Evolutionary conservation across 495 filamentous ascomycete genomes (phyloP).

Genomic region (Echria macrotheca): DNA sequence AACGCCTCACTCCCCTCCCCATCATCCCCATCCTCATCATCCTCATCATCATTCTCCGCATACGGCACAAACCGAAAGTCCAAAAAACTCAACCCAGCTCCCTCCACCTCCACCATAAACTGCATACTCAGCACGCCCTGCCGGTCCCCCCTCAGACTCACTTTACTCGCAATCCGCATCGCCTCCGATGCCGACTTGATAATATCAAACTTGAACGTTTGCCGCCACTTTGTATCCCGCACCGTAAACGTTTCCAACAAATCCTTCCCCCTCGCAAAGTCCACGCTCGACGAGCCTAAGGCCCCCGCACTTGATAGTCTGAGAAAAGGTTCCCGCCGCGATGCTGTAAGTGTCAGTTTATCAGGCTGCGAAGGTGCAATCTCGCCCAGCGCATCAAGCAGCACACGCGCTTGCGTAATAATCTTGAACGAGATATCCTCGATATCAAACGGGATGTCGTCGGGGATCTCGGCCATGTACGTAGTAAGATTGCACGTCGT

Average conservation of each 20-base stretch:
- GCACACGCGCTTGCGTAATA: conserved; percentile 81
- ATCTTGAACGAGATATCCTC: conserved; percentile 71
- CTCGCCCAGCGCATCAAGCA: conserved; percentile 80
- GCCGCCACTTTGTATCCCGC: conserved; percentile 39
- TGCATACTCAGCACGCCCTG: conserved; percentile 91
- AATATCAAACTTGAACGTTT: conserved; percentile 76
- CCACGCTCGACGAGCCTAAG: conserved; percentile 73
- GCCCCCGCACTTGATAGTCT: conserved; percentile 67
- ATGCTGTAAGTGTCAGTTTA: conserved; percentile 56
- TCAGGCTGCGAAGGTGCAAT: conserved; percentile 66
- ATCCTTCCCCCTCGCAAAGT: conserved; percentile 71
- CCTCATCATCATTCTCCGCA: conserved; percentile 36
- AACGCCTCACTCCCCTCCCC: conserved; percentile 17
- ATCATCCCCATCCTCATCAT: conserved; percentile 19
- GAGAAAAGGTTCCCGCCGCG: conserved; percentile 62
- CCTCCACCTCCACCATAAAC: conserved; percentile 86
- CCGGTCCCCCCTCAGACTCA: conserved; percentile 79
- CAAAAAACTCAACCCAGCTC: conserved; percentile 36
- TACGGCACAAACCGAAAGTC: conserved; percentile 50
- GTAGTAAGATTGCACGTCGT: conserved; percentile 92
- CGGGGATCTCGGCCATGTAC: conserved; percentile 63
- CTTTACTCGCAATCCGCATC: conserved; percentile 87
- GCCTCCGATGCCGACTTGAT: conserved; percentile 76
- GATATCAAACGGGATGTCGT: conserved; percentile 79
- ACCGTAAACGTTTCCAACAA: conserved; percentile 75